Conservation (phyloP, 352 stramenopile genomes). For the Phytophthora pistaciae region DNA sequence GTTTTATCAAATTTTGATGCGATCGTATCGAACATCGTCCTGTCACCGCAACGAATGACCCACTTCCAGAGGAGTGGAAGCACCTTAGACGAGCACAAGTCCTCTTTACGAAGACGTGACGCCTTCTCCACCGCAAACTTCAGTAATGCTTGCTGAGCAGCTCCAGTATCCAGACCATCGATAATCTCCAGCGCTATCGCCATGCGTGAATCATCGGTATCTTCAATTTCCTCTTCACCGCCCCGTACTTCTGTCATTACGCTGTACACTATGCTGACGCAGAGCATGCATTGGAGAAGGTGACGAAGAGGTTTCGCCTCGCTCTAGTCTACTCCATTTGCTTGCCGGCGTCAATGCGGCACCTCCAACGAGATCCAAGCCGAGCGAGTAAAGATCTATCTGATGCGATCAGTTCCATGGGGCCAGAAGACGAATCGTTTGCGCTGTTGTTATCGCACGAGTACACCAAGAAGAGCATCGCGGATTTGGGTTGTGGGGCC, state of each 20-base stretch:
- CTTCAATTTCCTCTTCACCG: neutral
- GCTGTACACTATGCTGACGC: conserved; percentile 33
- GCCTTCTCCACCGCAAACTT: neutral
- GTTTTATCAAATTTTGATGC: neutral
- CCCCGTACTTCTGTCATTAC: conserved; percentile 12
- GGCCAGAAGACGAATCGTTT: neutral
- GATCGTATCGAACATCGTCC: neutral
- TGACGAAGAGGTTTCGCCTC: conserved; percentile 26
- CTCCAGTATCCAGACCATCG: neutral
- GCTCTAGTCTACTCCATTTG: conserved; percentile 32
- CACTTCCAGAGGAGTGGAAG: neutral
- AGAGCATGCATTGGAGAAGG: conserved; percentile 21
- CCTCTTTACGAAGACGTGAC: neutral
- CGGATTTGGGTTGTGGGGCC: neutral
- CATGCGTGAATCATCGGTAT: neutral
- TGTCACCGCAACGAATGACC: neutral
- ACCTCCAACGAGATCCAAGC: neutral
- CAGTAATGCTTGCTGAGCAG: neutral
- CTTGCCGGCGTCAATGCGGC: conserved; percentile 17
- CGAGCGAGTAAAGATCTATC: neutral
- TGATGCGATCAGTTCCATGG: neutral
- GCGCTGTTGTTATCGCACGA: neutral
- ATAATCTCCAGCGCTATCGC: neutral
- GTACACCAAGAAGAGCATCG: neutral
- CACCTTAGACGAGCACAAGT: neutral